Base-by-base conservation (phyloP, 1,284 basidiomycete species). In the Moesziomyces sp. region DNA sequence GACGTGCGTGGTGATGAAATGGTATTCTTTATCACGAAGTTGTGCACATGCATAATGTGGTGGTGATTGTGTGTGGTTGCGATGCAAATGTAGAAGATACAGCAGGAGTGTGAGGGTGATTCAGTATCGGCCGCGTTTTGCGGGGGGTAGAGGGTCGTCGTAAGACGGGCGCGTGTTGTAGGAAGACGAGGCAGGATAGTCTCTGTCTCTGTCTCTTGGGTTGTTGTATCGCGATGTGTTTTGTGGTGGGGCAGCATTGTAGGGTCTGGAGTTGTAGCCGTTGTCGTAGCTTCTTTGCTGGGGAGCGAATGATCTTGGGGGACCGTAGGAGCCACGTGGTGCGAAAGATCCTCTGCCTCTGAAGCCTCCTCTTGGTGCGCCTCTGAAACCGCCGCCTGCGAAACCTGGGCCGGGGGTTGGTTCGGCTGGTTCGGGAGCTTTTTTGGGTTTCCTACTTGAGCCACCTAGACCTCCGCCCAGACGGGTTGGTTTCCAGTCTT, bases 401-500 rank as follows among this genome's bases (percentile, higher is more conserved):
- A 88, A 87, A 10, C 30, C 30, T 13, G 30, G 30, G 30, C 30
- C 30, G 30, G 40, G 30, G 3, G 50, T 18, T 5, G 50, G 26
- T 11, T 69, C 71, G 0, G 38, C 53, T 0, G 64, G 56, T 14
- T 56, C 64, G 9, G 75, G 68, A 2, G 50, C 55, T 47, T 77
- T 80, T 42, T 81, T 81, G 0, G 76, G 68, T 48, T 81, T 81
- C 24, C 81, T 51, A 35, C 93, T 92, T 54, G 92, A 88, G 14
- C 96, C 97, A 21, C 97, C 97, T 24, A 99, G 88, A 0, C 97
- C 97, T 18, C 96, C 97, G 24, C 96, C 97, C 0, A 99, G 87
- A 59, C 94, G 90, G 64, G 92, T 91, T 6, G 97, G 97, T 83
- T 97, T 97, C 97, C 97, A 99, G 8, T 94, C 97, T 71, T 96